Evolutionary conservation across 2,329 filamentous ascomycete species (phyloP).

Genomic region (Sclerotinia trifoliorum): DNA sequence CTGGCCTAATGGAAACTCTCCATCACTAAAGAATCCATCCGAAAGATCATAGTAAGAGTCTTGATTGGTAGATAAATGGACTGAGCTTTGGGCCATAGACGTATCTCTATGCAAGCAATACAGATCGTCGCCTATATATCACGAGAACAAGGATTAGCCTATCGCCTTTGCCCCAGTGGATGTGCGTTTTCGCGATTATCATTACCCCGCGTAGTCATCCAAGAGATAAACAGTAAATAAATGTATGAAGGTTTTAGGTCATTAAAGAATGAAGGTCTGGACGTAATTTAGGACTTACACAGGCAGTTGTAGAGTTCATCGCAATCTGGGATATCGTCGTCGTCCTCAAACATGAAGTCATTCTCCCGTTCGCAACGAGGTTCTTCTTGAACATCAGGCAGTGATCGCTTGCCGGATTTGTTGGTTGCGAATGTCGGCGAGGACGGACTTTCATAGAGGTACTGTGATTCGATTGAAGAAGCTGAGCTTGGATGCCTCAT

Average conservation of each 20-base stretch:
- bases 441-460: constrained; percentile 54
- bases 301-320: constrained; percentile 64
- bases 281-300: constrained; percentile 56
- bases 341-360: constrained; percentile 49
- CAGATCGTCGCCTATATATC: constrained; percentile 58
- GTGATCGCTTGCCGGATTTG: constrained; percentile 61
- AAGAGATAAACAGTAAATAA: constrained; percentile 5
- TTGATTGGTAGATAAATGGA: constrained; percentile 44
- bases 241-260: constrained; percentile 20
- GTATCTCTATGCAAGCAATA: constrained; percentile 56
- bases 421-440: constrained; percentile 52
- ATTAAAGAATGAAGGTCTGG: background rate
- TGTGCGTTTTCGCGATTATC: constrained; percentile 14
- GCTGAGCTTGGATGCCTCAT: constrained; percentile 69
- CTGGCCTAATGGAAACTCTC: constrained; percentile 51
- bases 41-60: constrained; percentile 62
- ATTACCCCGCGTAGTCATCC: constrained; percentile 20
- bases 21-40: constrained; percentile 63
- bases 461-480: constrained; percentile 69
- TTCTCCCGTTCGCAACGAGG: constrained; percentile 64
- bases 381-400: constrained; percentile 86
- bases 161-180: constrained; percentile 6
- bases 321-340: constrained; percentile 30
- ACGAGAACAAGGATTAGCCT: constrained; percentile 27
- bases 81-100: constrained; percentile 37